Evolutionary conservation across 768 basidiomycete genomes (phyloP).

Genomic region (Suillus paluster): DNA sequence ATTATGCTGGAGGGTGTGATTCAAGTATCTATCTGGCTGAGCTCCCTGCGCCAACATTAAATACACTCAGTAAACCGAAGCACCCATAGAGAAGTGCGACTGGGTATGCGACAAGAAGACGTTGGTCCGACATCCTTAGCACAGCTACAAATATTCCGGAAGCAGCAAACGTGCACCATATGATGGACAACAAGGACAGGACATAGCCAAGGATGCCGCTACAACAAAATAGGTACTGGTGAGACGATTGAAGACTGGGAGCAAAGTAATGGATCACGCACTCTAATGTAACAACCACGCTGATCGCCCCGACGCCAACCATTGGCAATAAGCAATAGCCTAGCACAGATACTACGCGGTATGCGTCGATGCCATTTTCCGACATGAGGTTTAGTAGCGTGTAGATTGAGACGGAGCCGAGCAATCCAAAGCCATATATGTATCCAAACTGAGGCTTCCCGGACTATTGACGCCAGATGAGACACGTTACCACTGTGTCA

Average conservation of each 20-base stretch:
- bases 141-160: conserved; percentile 96
- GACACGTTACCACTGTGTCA: background rate
- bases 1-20: conserved; percentile 10
- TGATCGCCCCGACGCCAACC: conserved; percentile 91
- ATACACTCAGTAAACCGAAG: conserved; percentile 91
- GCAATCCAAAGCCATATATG: conserved; percentile 97
- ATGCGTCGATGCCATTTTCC: conserved; percentile 91
- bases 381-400: conserved; percentile 97
- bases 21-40: conserved; percentile 32
- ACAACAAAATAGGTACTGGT: conserved; percentile 2
- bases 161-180: conserved; percentile 98
- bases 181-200: conserved; percentile 77
- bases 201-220: conserved; percentile 88
- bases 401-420: conserved; percentile 92
- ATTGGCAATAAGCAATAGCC: conserved; percentile 97
- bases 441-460: conserved; percentile 99
- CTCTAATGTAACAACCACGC: conserved; percentile 88
- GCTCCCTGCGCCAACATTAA: conserved; percentile 57
- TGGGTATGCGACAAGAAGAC: conserved; percentile 95
- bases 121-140: conserved; percentile 93
- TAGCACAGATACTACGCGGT: conserved; percentile 91
- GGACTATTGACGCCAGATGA: conserved; percentile 58
- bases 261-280: conserved; percentile 46
- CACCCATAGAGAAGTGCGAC: conserved; percentile 93
- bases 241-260: conserved; percentile 14